A percentile compares a stretch with the other conserved stretches of the same genome.
Evolutionary conservation across 2,329 filamentous ascomycete species (phyloP).

Genomic region (Botrytis aclada): DNA sequence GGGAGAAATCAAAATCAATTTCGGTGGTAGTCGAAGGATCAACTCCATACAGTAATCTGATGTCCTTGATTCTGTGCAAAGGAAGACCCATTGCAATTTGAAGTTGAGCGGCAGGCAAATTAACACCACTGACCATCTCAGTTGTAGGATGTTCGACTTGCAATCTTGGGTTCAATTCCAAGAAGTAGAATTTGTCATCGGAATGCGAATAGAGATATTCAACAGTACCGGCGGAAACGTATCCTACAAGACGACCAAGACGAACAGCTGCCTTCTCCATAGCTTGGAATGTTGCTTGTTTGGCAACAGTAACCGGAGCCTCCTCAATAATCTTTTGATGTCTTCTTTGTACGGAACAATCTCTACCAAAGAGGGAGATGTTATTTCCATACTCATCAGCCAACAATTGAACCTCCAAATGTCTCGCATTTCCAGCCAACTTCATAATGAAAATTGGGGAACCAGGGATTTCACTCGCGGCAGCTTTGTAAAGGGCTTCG

Average conservation of each 20-base stretch:
- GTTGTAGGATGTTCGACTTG: conserved; percentile 99
- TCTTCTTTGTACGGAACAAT: conserved; percentile 96
- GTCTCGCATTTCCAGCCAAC: conserved; percentile 90
- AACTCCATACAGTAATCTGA: conserved; percentile 91
- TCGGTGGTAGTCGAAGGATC: conserved; percentile 82
- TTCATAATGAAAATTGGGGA: conserved; percentile 99
- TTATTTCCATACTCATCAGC: conserved; percentile 99
- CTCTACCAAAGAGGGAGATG: conserved; percentile 96
- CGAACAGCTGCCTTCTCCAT: conserved; percentile 98
- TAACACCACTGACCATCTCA: conserved; percentile 98
- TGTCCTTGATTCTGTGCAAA: conserved; percentile 91
- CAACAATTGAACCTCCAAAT: conserved; percentile 94
- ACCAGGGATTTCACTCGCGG: conserved; percentile 94
- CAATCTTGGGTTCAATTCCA: conserved; percentile 97
- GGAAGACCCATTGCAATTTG: conserved; percentile 99
- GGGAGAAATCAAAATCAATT: conserved; percentile 96
- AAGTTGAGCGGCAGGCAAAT: conserved; percentile 92
- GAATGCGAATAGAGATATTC: conserved; percentile 98
- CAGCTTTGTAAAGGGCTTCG: conserved; percentile 84
- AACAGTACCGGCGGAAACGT: conserved; percentile 97
- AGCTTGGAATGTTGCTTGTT: conserved; percentile 79
- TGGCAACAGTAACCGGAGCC: conserved; percentile 94
- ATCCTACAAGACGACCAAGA: conserved; percentile 89
- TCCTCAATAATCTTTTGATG: conserved; percentile 99
- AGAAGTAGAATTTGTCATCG: conserved; percentile 99